phyloP scores from a whole-genome alignment of 768 basidiomycete genomes.

The Grammothele lineata region DNA sequence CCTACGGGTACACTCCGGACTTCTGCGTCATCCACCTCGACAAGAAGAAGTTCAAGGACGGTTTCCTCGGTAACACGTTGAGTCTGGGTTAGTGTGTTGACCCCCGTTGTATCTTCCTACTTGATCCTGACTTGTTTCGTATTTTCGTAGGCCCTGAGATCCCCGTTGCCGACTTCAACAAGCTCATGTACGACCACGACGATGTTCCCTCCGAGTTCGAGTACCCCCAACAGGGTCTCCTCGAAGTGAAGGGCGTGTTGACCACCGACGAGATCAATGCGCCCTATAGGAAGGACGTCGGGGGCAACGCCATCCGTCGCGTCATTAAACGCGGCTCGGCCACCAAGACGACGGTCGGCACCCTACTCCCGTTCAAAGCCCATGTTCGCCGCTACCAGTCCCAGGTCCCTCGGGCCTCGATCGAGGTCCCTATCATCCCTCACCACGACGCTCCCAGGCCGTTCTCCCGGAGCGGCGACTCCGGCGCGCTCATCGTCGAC shows the following conservation, averaged over 20 bases:
- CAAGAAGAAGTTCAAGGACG: slow-evolving; percentile 6
- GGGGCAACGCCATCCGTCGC: slow-evolving; percentile 25
- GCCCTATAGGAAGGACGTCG: slow-evolving; percentile 21
- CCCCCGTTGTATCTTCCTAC: slow-evolving; percentile 1
- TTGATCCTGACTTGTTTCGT: slow-evolving; percentile 1
- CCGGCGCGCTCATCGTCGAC: slow-evolving; percentile 19
- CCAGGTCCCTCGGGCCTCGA: slow-evolving; percentile 3
- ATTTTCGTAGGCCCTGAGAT: slow-evolving; percentile 1
- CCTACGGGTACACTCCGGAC: slow-evolving; percentile 17
- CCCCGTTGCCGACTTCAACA: neutral
- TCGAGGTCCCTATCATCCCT: slow-evolving; percentile 1
- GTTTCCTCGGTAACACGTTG: slow-evolving; percentile 14
- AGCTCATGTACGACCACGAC: neutral
- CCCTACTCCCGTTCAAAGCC: neutral
- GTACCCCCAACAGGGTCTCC: slow-evolving; percentile 2
- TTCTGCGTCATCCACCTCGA: slow-evolving; percentile 14
- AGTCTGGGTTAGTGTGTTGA: slow-evolving; percentile 26
- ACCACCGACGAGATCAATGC: slow-evolving; percentile 25
- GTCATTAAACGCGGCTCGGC: slow-evolving; percentile 32
- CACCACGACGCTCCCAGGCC: slow-evolving; percentile 12
- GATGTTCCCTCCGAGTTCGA: neutral
- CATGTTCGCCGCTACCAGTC: neutral
- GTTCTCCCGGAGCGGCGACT: slow-evolving; percentile 21
- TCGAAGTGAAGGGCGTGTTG: slow-evolving; percentile 13
- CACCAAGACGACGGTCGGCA: slow-evolving; percentile 1